Evolutionary conservation across 257 asterid species (phyloP), one percentile per base, ranked within the genome.

Genomic region (Knoxia roxburghii): DNA sequence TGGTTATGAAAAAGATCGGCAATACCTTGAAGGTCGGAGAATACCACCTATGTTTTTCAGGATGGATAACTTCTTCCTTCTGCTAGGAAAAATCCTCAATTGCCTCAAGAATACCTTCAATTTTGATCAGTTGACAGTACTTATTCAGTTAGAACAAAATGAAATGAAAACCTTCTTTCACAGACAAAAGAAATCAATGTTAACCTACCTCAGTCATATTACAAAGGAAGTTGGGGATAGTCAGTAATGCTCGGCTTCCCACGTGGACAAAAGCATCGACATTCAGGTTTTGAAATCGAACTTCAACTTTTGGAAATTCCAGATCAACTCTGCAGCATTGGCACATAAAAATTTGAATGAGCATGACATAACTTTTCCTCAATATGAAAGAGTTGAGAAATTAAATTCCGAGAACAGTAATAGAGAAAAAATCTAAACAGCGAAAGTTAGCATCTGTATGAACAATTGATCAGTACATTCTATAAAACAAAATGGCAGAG

Each of bases 161-260:
- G 12, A 33, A 26, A 33, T 29, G 30, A 18, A 70, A 13, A 37
- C 55, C 24, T 51, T 21, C 18, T 68, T 55, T 11, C 46, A 9
- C 37, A 26, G n/a, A 30, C 27, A 35, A 1, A 17, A 67, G 60
- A 23, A n/a, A n/a, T n/a, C n/a, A n/a, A 20, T 32, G 37, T 5
- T n/a, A 50, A 46, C 18, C n/a, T 83, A 91, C 98, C 98, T 91
- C 96, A 32, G 90, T 69, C 88, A 89, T 84, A 80, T 91, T 91
- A 74, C 79, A 78, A 68, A 91, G 69, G 73, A 89, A 91, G 84
- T 91, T 91, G 61, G 98, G 83, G 72, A 91, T 85, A 11, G 96
- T 91, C 59, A 96, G 98, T 79, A 91, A 80, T 76, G 98, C 98
- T 80, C 98, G 83, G 65, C 95, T 89, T 54, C 98, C 98, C 69